These are phyloP conservation scores for Agrocybe pediades DNA, from an alignment of 768 basidiomycete genomes.

Conservation along the genomic window DNA sequence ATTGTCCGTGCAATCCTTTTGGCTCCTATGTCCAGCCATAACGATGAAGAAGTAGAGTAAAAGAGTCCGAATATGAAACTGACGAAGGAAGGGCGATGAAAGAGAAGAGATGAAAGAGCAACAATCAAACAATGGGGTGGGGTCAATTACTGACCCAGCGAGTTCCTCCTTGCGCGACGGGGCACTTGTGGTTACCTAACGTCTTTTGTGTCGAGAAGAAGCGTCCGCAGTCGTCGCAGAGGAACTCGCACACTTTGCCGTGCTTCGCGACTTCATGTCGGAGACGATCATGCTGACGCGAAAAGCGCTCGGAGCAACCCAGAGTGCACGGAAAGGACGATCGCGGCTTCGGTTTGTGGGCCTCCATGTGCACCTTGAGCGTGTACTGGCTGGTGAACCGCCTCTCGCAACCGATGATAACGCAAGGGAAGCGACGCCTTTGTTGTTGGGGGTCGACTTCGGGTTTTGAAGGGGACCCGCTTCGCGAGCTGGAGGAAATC, in stretches of 20 bases:
- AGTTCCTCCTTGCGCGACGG: conserved; percentile 48
- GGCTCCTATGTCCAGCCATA: conserved; percentile 2
- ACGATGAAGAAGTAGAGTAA: conserved; percentile 4
- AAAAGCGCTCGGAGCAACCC: conserved; percentile 58
- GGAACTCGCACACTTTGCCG: conserved; percentile 56
- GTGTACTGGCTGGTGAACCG: conserved; percentile 58
- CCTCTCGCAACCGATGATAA: conserved; percentile 46
- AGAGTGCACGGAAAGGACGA: conserved; percentile 50
- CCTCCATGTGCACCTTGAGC: conserved; percentile 55
- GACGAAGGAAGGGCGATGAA: conserved; percentile 6
- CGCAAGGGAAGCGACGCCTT: conserved; percentile 49
- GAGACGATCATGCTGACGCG: conserved; percentile 56
- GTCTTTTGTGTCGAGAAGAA: conserved; percentile 58
- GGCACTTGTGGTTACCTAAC: conserved; percentile 57
- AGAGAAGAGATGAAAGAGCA: conserved; percentile 8
- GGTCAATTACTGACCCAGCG: conserved; percentile 44
- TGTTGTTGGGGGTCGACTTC: conserved; percentile 34
- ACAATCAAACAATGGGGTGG: not conserved
- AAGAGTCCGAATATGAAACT: not conserved
- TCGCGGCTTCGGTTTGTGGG: conserved; percentile 54
- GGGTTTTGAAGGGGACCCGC: conserved; percentile 16
- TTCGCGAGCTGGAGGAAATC: conserved; percentile 8
- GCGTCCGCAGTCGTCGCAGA: conserved; percentile 50
- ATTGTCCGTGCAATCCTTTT: not conserved
- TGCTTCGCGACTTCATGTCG: conserved; percentile 63